Evolutionary conservation across 768 basidiomycete genomes (phyloP).

Genomic region (Lactarius deliciosus): DNA sequence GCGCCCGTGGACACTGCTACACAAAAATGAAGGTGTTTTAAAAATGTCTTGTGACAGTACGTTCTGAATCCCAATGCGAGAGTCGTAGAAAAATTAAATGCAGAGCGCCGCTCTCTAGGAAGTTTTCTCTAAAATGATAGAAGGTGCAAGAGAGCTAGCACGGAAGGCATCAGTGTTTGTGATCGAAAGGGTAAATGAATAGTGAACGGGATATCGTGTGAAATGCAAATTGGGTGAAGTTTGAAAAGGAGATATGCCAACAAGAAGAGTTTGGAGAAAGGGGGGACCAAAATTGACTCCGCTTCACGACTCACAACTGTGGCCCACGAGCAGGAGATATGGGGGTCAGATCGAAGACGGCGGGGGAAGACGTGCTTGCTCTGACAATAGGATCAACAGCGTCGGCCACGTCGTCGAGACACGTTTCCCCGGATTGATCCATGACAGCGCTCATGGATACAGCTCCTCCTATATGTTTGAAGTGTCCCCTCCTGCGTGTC

Average conservation of each 20-base stretch:
- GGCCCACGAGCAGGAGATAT: constrained; percentile 5
- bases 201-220: constrained; percentile 18
- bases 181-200: constrained; percentile 9
- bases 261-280: background rate
- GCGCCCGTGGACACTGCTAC: too few relatives aligned
- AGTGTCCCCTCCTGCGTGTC: constrained; percentile 17
- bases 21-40: constrained; percentile 1
- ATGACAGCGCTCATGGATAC: constrained; percentile 27
- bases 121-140: constrained; percentile 12
- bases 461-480: constrained; percentile 20
- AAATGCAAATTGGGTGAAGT: constrained; percentile 13
- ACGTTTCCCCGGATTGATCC: constrained; percentile 11
- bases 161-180: background rate
- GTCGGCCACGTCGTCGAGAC: background rate
- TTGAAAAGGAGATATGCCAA: background rate
- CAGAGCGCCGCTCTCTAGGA: background rate
- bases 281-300: background rate
- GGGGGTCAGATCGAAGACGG: constrained; percentile 21
- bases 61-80: background rate
- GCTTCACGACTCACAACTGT: background rate
- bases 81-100: background rate
- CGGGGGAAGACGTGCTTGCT: constrained; percentile 28
- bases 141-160: constrained; percentile 14
- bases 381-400: constrained; percentile 18
- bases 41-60: constrained; percentile 9